phyloP scores from a whole-genome alignment of 2,329 filamentous ascomycete species.

The Colletotrichum higginsianum region DNA sequence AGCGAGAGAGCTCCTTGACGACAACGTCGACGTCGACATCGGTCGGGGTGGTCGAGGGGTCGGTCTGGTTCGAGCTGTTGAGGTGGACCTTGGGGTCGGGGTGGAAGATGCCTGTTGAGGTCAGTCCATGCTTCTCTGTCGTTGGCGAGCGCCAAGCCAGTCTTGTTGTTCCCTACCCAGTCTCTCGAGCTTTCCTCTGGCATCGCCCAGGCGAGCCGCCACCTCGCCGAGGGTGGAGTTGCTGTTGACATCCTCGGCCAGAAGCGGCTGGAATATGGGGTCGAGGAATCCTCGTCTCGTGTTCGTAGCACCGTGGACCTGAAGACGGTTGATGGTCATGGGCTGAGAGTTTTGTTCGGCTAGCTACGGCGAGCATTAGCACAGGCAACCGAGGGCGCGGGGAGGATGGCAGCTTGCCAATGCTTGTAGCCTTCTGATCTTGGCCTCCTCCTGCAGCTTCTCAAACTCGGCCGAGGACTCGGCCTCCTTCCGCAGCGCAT shows the following conservation, averaged over 20 bases:
- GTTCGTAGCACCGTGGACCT: constrained; percentile 84
- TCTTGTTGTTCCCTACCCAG: constrained; percentile 74
- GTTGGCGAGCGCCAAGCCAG: not conserved
- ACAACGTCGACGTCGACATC: constrained; percentile 89
- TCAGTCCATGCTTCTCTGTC: constrained; percentile 45
- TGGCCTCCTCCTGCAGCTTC: constrained; percentile 56
- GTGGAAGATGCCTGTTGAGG: constrained; percentile 83
- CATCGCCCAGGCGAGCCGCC: constrained; percentile 78
- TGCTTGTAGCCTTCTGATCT: constrained; percentile 56
- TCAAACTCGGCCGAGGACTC: constrained; percentile 54
- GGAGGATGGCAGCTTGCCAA: constrained; percentile 48
- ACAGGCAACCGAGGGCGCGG: no score
- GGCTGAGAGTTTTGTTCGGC: constrained; percentile 62
- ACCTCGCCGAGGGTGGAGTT: constrained; percentile 87
- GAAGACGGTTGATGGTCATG: constrained; percentile 88
- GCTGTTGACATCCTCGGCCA: constrained; percentile 76
- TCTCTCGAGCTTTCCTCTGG: constrained; percentile 81
- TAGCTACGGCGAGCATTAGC: constrained; percentile 37
- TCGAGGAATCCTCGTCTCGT: constrained; percentile 90
- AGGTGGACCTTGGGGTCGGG: constrained; percentile 86
- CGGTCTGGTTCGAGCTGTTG: constrained; percentile 79
- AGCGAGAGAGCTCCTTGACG: constrained; percentile 84
- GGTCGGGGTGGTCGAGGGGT: constrained; percentile 78
- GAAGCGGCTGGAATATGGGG: constrained; percentile 82
- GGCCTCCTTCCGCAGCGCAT: constrained; percentile 56